Evolutionary conservation across 2,329 filamentous ascomycete genomes (phyloP), one percentile per base, ranked within the genome.

Genomic region (Acephala macrosclerotiorum): DNA sequence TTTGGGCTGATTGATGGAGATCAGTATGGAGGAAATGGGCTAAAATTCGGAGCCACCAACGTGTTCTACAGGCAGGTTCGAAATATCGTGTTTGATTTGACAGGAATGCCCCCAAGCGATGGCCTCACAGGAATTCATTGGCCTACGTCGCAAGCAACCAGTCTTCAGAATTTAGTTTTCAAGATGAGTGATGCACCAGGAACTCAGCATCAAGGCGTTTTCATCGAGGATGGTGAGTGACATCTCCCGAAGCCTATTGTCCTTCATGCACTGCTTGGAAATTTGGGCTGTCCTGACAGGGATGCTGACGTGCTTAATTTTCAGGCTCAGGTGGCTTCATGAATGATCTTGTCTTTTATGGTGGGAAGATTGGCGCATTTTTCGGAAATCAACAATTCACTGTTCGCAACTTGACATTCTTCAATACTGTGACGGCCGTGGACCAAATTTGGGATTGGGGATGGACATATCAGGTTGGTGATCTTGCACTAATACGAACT

Each of bases 1-100:
- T 94, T 97, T 82, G 94, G 91, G 45, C 87, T 98, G 55, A 91
- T 97, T 68, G 94, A 97, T 76, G 84, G 92, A 2, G 89, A 97
- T 74, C 93, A 93, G 0, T 97, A 97, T 78, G 36, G 56, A 0
- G 51, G 51, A 58, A 38, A 45, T 40, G 45, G 51, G 6, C 45
- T 60, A 11, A 91, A 87, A 85, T 92, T 88, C 79, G 88, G 87
- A 72, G 92, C 93, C 79, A 90, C 93, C 76, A 88, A 86, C 70
- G 85, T 89, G 11, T 92, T 92, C 77, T 89, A 83, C 73, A 82
- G 88, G 47, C 85, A 88, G 70, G 83, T 91, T 65, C 82, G 88
- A 8, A 92, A 92, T 72, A 81, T 92, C 56, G 79, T 88, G 62
- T 80, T 92, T 47, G 89, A 92, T 72, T 79, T 82, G 53, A 82